Evolutionary conservation across 805 yeast genomes (phyloP).

Genomic region (Candida stauntonica): DNA sequence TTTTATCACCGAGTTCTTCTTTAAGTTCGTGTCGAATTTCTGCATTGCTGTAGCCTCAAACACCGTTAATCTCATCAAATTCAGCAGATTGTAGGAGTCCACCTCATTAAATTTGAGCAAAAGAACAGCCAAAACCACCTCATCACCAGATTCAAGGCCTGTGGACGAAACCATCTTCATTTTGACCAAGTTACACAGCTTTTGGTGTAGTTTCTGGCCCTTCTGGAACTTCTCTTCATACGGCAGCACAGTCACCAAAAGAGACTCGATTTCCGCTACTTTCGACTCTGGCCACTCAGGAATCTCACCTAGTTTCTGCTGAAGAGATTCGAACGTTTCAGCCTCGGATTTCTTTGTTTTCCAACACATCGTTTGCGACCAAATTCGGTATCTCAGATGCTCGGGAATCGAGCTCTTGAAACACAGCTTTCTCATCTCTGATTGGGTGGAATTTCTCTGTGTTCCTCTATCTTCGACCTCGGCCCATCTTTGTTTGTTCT

Average conservation of each 20-base stretch:
- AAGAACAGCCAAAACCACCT: slow-evolving; percentile 26
- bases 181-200: slow-evolving; percentile 29
- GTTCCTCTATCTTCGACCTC: slow-evolving; percentile 18
- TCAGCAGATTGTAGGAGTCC: slow-evolving; percentile 22
- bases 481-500: slow-evolving; percentile 20
- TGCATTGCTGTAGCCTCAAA: slow-evolving; percentile 13
- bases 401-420: slow-evolving; percentile 24
- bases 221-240: no score
- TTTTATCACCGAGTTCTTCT: slow-evolving; percentile 13
- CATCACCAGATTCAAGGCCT: slow-evolving; percentile 35
- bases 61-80: slow-evolving; percentile 14
- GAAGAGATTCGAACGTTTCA: slow-evolving; percentile 37
- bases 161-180: slow-evolving; percentile 33
- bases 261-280: slow-evolving; percentile 26
- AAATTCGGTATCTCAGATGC: slow-evolving; percentile 20
- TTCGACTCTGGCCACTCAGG: slow-evolving; percentile 30
- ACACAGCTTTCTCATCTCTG: slow-evolving; percentile 20
- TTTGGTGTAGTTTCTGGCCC: slow-evolving; percentile 12
- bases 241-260: no score
- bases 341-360: slow-evolving; percentile 14
- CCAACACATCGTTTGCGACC: slow-evolving; percentile 14
- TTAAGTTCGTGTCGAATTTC: slow-evolving; percentile 20
- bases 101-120: slow-evolving; percentile 20
- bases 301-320: slow-evolving; percentile 26
- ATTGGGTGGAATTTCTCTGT: slow-evolving; percentile 13